These are phyloP conservation scores for Linnemannia hyalina DNA, from an alignment of 192 early-diverging fungal genomes.

Conservation along the genomic window DNA sequence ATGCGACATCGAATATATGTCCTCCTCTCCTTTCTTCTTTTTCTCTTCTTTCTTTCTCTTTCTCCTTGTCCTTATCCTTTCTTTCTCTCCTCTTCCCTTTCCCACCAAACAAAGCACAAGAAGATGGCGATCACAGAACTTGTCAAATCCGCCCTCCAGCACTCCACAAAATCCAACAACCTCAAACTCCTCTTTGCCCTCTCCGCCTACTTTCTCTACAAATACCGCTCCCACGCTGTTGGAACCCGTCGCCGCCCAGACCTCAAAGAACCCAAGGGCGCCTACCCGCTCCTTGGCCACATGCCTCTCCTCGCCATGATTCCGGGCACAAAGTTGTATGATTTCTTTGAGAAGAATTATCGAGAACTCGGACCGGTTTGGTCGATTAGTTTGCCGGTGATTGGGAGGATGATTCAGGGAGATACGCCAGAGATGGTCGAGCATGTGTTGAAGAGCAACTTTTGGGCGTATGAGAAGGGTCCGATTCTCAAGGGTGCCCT, in stretches of 20 bases:
- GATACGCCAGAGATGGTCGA: constrained; percentile 34
- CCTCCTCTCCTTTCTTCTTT: background rate
- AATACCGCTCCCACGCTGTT: constrained; percentile 27
- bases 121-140: background rate
- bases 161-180: background rate
- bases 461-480: constrained; percentile 15
- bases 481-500: background rate
- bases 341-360: constrained; percentile 26
- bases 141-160: background rate
- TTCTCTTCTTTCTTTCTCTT: background rate
- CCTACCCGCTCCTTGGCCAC: constrained; percentile 20
- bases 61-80: background rate
- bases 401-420: constrained; percentile 35
- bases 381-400: constrained; percentile 12
- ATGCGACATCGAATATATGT: background rate
- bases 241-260: constrained; percentile 23
- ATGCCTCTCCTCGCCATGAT: constrained; percentile 20
- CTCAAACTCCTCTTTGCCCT: constrained; percentile 8
- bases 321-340: constrained; percentile 7
- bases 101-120: background rate
- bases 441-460: constrained; percentile 23
- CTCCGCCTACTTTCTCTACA: constrained; percentile 6
- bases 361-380: constrained; percentile 20
- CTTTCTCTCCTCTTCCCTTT: background rate
- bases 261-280: constrained; percentile 31